Evolutionary conservation across 75 land plant species (phyloP), one percentile per base, ranked within the genome.

Genomic region (Adiantum capillusveneris): DNA sequence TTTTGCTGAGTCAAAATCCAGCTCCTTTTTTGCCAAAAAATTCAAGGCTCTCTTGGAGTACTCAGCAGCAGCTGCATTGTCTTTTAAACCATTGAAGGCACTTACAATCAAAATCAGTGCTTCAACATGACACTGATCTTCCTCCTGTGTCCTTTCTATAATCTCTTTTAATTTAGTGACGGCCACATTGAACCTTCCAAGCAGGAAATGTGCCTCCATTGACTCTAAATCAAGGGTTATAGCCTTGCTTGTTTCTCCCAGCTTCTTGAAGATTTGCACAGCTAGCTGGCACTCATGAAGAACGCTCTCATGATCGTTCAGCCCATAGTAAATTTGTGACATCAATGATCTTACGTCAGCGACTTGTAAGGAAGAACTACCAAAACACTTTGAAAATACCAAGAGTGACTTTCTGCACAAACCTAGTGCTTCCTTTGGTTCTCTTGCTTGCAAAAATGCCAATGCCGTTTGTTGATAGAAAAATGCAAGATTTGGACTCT

Each of bases 61-160:
- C 17, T 46, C 50, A 46, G 22, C 17, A 17, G 50, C 18, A 46
- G 50, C 50, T 46, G 18, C 22, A 2, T 6, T 14, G 6, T 46
- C 17, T 46, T 17, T 17, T 46, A 46, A 17, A 46, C 50, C 50
- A 46, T 2, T 21, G 22, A 18, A 46, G 18, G 50, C 50, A 2
- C 50, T 46, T 17, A 21, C 50, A 46, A 46, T 3, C 50, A 46
- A 14, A 46, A 46, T 46, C 50, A 46, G 14, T 46, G 50, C 22
- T 17, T 46, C 50, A 46, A 46, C 17, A 46, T 46, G 50, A 46
- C 3, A 21, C 3, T 3, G 50, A 46, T 21, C 22, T 14, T 46
- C 50, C 50, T 46, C 22, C 17, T 46, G 22, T 6, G 22, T 46
- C 50, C 22, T 17, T 21, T 21, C 50, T 18, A 46, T 17, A 21